phyloP scores from a whole-genome alignment of 2,329 filamentous ascomycete species.

The Fusarium beomiforme region DNA sequence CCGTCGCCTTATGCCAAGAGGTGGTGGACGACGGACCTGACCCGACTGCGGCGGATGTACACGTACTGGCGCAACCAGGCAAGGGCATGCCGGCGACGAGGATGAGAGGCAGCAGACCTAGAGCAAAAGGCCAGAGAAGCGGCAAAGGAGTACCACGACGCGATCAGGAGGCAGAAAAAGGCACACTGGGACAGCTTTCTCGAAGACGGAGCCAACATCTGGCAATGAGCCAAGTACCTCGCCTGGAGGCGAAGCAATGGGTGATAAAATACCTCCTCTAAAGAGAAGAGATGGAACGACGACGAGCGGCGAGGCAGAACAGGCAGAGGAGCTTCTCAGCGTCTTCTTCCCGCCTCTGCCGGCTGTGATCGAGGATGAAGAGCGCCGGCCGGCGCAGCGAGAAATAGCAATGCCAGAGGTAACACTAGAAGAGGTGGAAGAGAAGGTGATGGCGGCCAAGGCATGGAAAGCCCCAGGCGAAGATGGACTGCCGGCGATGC shows the following conservation, averaged over 20 bases:
- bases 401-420: constrained; percentile 8
- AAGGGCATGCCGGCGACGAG: neutral
- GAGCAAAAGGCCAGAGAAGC: no score
- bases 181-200: no score
- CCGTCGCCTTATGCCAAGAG: neutral
- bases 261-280: no score
- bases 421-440: neutral
- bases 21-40: constrained; percentile 3
- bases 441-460: constrained; percentile 30
- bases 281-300: neutral
- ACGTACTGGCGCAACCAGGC: neutral
- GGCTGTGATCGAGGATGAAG: constrained; percentile 1
- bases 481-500: no score
- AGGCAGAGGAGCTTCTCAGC: neutral
- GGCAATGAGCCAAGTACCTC: no score
- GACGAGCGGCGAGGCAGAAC: neutral
- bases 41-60: neutral
- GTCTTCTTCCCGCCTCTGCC: constrained; percentile 18
- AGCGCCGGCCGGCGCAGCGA: neutral
- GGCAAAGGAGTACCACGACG: no score
- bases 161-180: no score
- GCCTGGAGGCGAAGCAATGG: no score
- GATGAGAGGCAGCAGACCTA: no score
- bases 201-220: no score
- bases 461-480: no score